Conservation (phyloP, 2,329 filamentous ascomycete species). For the Cladosporium sp. region DNA sequence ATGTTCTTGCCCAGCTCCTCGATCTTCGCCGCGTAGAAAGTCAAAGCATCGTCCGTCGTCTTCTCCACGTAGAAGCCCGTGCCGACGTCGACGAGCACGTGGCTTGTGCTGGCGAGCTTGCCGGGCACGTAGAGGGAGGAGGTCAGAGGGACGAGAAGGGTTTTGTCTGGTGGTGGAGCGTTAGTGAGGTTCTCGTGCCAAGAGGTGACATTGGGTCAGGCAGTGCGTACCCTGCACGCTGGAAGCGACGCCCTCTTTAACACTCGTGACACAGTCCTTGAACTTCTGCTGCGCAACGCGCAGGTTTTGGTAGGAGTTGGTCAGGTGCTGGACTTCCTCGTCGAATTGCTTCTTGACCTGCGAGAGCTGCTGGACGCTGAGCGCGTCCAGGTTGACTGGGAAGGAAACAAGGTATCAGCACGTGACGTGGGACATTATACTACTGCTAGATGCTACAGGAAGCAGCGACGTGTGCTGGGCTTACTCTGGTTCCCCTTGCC, state of each 20-base stretch:
- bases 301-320: slow-evolving; percentile 80
- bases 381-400: slow-evolving; percentile 63
- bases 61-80: slow-evolving; percentile 96
- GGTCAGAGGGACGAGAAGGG: slow-evolving; percentile 85
- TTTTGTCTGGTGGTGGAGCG: slow-evolving; percentile 40
- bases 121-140: slow-evolving; percentile 92
- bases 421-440: neutral
- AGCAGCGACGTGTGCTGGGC: neutral
- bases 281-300: slow-evolving; percentile 88
- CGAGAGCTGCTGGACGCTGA: slow-evolving; percentile 78
- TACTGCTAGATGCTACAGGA: slow-evolving; percentile 1
- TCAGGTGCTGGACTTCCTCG: slow-evolving; percentile 91
- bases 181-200: slow-evolving; percentile 25
- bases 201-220: neutral
- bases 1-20: slow-evolving; percentile 60
- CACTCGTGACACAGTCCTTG: slow-evolving; percentile 76
- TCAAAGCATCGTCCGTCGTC: slow-evolving; percentile 54
- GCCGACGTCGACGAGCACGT: slow-evolving; percentile 84
- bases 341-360: slow-evolving; percentile 94
- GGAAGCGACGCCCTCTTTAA: slow-evolving; percentile 44
- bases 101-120: slow-evolving; percentile 64
- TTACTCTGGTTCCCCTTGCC: slow-evolving; percentile 10
- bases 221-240: slow-evolving; percentile 30
- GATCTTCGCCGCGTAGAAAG: slow-evolving; percentile 63
- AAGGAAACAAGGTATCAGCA: neutral